phyloP scores from a whole-genome alignment of 345 rosid genomes.

The Moringa oleifera region DNA sequence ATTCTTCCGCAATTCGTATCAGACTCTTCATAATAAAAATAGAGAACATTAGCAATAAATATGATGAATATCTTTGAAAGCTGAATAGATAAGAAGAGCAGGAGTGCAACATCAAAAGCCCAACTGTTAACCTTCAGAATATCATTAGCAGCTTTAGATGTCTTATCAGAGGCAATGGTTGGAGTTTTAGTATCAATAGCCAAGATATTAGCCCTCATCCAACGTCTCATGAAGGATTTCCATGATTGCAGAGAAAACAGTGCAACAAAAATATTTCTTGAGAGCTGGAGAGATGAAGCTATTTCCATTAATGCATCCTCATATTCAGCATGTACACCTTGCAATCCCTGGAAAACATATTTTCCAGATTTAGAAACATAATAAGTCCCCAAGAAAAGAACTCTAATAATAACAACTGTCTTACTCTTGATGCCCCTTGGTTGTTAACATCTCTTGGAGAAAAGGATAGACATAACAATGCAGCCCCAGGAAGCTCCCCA shows the following conservation, averaged over 20 bases:
- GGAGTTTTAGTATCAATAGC: slow-evolving; percentile 41
- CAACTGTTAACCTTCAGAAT: slow-evolving; percentile 67
- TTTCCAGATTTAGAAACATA: slow-evolving; percentile 18
- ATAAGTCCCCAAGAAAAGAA: slow-evolving; percentile 14
- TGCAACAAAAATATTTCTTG: slow-evolving; percentile 71
- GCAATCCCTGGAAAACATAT: slow-evolving; percentile 34
- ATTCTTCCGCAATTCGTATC: slow-evolving; percentile 58
- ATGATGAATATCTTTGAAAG: neutral
- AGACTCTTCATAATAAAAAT: slow-evolving; percentile 41
- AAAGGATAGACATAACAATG: slow-evolving; percentile 63
- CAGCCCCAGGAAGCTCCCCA: slow-evolving; percentile 77
- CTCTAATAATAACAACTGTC: slow-evolving; percentile 14
- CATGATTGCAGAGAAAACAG: slow-evolving; percentile 87
- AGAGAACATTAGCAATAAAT: slow-evolving; percentile 4
- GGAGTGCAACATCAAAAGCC: slow-evolving; percentile 9
- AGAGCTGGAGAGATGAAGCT: slow-evolving; percentile 70
- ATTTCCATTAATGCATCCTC: slow-evolving; percentile 58
- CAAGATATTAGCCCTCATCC: slow-evolving; percentile 61
- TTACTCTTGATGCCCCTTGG: slow-evolving; percentile 44
- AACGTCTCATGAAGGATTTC: slow-evolving; percentile 76
- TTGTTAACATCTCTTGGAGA: slow-evolving; percentile 42
- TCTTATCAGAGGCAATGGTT: slow-evolving; percentile 40
- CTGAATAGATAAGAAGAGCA: slow-evolving; percentile 3
- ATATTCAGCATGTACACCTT: slow-evolving; percentile 51
- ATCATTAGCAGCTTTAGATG: slow-evolving; percentile 70